Evolutionary conservation across 495 filamentous ascomycete genomes (phyloP), one percentile per base, ranked within the genome.

Genomic region (Penicillium flavigenum): DNA sequence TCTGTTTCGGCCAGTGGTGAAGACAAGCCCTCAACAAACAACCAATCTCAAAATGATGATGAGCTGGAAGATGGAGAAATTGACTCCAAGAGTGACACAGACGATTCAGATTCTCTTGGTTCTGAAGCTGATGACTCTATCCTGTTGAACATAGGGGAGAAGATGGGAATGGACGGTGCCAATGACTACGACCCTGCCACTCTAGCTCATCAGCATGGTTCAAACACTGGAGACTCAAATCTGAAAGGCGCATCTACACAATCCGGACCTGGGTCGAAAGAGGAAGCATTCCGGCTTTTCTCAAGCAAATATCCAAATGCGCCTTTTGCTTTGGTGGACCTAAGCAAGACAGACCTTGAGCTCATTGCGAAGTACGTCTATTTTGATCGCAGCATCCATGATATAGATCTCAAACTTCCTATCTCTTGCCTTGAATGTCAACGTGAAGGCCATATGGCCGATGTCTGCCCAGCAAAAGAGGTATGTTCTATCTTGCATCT

Each of bases 371-470:
- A 62, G 45, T 68, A 60, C 42, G 64, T 81, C n/a, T 76, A 76
- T 76, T 71, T 88, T 79, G 61, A 84, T 79, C 65, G 80, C 69
- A 65, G 86, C 69, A 64, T 86, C 74, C 57, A 90, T 63, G 61
- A 89, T 38, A 66, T 83, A 76, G 68, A 91, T 73, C 72, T 84
- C 70, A 70, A 88, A 77, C 50, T 84, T 77, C 89, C 88, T 78
- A 65, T 87, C 59, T 70, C 72, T 45, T 83, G 71, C 42, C 68
- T 66, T 22, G 76, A 79, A 52, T 83, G 80, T 52, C 66, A 75
- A 34, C 58, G 65, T 22, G 62, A 74, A 58, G 80, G 78, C 8
- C 80, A 83, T 56, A 59, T 79, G 56, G 68, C 69, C 22, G 69
- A 70, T 11, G 68, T 75, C 22, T 83, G 80, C 62, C 73, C 76